Conservation (phyloP, 2,329 filamentous ascomycete genomes). For the Calonectria montana region DNA sequence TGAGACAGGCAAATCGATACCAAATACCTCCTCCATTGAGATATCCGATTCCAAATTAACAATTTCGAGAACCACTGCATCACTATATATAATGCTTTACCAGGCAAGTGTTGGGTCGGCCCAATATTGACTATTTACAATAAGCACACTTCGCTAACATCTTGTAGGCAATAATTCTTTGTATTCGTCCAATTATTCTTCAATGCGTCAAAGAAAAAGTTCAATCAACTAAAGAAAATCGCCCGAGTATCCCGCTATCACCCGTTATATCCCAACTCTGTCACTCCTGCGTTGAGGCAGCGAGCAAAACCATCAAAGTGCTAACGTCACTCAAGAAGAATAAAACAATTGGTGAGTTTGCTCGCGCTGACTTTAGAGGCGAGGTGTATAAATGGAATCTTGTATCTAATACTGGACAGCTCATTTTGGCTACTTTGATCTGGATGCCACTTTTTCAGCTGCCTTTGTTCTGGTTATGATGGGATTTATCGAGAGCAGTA, state of each 20-base stretch:
- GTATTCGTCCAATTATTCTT: conserved; percentile 42
- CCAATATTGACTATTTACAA: neutral
- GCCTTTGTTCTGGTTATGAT: conserved; percentile 44
- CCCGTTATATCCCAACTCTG: conserved; percentile 36
- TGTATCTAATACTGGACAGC: conserved; percentile 24
- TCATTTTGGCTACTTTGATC: conserved; percentile 42
- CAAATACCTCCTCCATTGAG: conserved; percentile 34
- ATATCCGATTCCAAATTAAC: conserved; percentile 33
- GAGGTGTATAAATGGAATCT: no score
- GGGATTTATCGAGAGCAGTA: conserved; percentile 39
- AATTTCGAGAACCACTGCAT: conserved; percentile 40
- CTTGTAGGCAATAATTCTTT: conserved; percentile 44
- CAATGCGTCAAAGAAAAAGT: conserved; percentile 46
- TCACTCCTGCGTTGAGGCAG: conserved; percentile 41
- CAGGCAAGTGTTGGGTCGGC: conserved; percentile 26
- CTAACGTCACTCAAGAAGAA: conserved; percentile 36
- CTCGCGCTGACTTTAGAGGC: no score
- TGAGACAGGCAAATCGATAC: conserved; percentile 42
- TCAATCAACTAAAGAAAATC: conserved; percentile 23
- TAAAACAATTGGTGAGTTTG: conserved; percentile 33
- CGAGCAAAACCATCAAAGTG: conserved; percentile 41
- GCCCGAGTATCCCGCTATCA: conserved; percentile 22
- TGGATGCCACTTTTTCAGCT: conserved; percentile 44
- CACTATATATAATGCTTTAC: conserved; percentile 43
- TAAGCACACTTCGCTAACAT: neutral